Conservation (phyloP, 371 early-diverging fungal species). For the Mycotypha africana region DNA sequence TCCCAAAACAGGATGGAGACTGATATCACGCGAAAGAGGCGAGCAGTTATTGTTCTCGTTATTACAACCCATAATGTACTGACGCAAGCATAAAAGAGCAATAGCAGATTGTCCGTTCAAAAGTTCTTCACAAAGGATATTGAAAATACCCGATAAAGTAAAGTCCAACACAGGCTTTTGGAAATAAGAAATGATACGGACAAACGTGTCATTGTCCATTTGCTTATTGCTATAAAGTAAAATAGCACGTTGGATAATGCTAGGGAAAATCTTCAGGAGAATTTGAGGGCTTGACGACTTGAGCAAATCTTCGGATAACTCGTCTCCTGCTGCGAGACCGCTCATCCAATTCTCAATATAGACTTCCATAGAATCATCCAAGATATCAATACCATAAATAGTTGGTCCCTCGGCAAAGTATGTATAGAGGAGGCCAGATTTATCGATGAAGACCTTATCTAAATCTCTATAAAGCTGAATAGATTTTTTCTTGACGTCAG, state of each 20-base stretch:
- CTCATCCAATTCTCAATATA: conserved; percentile 29
- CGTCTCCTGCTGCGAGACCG: conserved; percentile 20
- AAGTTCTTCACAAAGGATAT: conserved; percentile 26
- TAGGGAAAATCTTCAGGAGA: conserved; percentile 26
- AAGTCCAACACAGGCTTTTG: conserved; percentile 31
- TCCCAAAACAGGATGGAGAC: conserved; percentile 7
- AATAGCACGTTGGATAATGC: conserved; percentile 23
- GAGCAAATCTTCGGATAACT: conserved; percentile 30
- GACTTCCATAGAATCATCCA: conserved; percentile 17
- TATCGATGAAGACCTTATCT: conserved; percentile 20
- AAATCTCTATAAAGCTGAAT: conserved; percentile 25
- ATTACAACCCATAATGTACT: conserved; percentile 9
- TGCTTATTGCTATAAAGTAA: conserved; percentile 17
- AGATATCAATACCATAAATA: conserved; percentile 22
- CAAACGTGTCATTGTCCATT: conserved; percentile 16
- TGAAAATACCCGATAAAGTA: conserved; percentile 15
- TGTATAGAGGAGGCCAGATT: conserved; percentile 25
- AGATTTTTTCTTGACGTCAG: neutral
- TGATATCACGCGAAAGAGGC: conserved; percentile 3
- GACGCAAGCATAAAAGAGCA: conserved; percentile 19
- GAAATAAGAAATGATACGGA: conserved; percentile 27
- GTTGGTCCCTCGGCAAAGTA: conserved; percentile 26
- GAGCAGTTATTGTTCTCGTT: too few relatives aligned
- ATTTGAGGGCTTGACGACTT: conserved; percentile 23
- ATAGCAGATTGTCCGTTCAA: conserved; percentile 8